Base-by-base conservation (phyloP, 2,329 filamentous ascomycete species). In the Endothia cerciana region DNA sequence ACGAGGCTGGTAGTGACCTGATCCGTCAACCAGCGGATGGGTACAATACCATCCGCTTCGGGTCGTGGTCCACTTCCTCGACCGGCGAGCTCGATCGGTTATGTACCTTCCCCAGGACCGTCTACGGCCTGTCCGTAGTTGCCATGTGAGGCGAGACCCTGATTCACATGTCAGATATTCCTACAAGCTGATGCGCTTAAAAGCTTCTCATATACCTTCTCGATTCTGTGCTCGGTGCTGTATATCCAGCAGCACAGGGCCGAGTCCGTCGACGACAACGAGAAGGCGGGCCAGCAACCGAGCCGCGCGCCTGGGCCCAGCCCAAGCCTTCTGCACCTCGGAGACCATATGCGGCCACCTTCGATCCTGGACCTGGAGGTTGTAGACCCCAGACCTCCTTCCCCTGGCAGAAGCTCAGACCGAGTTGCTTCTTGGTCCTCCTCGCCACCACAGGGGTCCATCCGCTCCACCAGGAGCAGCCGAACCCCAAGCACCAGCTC, bases 161-260 rank as follows among this genome's bases (percentile, higher is more conserved):
- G 5, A 19, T 30, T 22, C 49, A 40, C 25, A 1, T 64, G 22
- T 25, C 40, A 53, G 4, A n/a, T 7, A 19, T 1, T 15, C 38
- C 15, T 15, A 15, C 28, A 19, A 4, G 17, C 53, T 56, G 13
- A 13, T 7, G 25, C 6, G 40, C 22, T 17, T 4, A 36, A 13
- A 41, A 71, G 70, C 17, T 67, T 68, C 36, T 71, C 68, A 4
- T 70, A 70, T 25, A 66, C 66, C 30, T 62, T 70, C 47, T 63
- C 70, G 1, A 63, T 69, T 38, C 60, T 69, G 7, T 40, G 67
- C 8, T 64, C 67, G 17, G 65, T 67, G 1, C 28, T 69, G n/a
- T 65, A 65, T 25, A 47, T 69, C 17, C 67, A 67, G 45, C 62
- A 62, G 6, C 41, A 64, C 15, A 49, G 38, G 10, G 8, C 47